phyloP scores from a whole-genome alignment of 2,329 filamentous ascomycete species.

The Colletotrichum incanum region DNA sequence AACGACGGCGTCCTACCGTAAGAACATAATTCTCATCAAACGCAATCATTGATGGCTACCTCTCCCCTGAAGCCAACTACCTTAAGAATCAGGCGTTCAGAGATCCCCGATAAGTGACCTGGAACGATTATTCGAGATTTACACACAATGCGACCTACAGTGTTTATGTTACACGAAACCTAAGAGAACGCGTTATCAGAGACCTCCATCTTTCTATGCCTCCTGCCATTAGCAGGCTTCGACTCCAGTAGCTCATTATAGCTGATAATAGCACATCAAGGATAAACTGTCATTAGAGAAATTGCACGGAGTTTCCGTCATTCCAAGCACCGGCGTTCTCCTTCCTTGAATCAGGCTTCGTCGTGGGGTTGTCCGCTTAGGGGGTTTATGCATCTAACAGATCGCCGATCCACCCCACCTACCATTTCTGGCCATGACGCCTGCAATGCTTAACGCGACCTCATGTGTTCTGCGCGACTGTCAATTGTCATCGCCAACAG shows the following conservation, averaged over 20 bases:
- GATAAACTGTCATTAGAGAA: too few relatives aligned
- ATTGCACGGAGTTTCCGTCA: neutral
- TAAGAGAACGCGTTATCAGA: too few relatives aligned
- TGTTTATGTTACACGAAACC: too few relatives aligned
- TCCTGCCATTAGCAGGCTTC: too few relatives aligned
- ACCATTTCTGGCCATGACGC: slow-evolving; percentile 4
- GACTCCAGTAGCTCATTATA: too few relatives aligned
- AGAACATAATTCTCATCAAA: neutral
- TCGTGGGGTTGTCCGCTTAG: neutral
- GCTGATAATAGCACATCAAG: too few relatives aligned
- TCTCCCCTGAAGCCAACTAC: neutral
- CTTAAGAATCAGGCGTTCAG: neutral
- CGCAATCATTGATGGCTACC: neutral
- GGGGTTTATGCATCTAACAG: slow-evolving; percentile 14
- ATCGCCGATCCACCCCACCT: neutral
- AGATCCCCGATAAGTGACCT: too few relatives aligned
- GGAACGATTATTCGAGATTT: too few relatives aligned
- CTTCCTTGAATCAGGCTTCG: neutral
- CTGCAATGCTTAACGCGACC: slow-evolving; percentile 13
- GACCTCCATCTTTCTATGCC: too few relatives aligned
- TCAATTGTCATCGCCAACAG: neutral
- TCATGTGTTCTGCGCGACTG: neutral
- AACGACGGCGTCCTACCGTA: neutral
- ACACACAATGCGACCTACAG: too few relatives aligned
- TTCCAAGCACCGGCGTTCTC: neutral